Evolutionary conservation across 176 grass and related monocot genomes (phyloP).

Genomic region (Ensete glaucum): DNA sequence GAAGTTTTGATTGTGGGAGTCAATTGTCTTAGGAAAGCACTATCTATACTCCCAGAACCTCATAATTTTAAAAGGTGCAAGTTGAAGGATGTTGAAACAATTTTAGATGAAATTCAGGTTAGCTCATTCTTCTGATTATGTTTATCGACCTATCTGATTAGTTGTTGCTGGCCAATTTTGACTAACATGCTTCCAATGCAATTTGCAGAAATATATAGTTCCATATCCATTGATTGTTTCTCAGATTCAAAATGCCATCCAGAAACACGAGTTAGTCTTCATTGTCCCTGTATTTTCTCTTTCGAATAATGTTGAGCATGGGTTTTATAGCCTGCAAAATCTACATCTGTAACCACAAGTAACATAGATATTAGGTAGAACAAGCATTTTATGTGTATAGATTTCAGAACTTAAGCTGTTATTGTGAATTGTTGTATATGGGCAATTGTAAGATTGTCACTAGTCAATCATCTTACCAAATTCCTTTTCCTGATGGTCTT

Average conservation of each 20-base stretch:
- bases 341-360: not conserved
- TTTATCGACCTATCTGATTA: not conserved
- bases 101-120: conserved; percentile 61
- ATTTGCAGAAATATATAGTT: conserved; percentile 49
- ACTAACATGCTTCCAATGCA: conserved; percentile 2
- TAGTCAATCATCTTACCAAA: too few species aligned
- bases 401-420: too few species aligned
- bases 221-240: conserved; percentile 64
- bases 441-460: too few species aligned
- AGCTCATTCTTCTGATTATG: conserved; percentile 17
- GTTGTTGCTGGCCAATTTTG: not conserved
- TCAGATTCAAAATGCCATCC: conserved; percentile 56
- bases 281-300: not conserved
- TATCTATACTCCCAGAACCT: conserved; percentile 40
- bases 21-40: conserved; percentile 61
- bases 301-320: not conserved
- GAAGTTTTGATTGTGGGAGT: conserved; percentile 38
- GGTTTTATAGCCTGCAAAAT: not conserved
- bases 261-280: conserved; percentile 57
- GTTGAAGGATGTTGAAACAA: conserved; percentile 47
- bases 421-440: too few species aligned
- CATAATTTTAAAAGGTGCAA: conserved; percentile 40
- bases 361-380: too few species aligned
- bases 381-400: too few species aligned
- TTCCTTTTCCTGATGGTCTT: too few species aligned